Evolutionary conservation across 73 alveolate genomes (phyloP).

Genomic region (Stentor coeruleus): DNA sequence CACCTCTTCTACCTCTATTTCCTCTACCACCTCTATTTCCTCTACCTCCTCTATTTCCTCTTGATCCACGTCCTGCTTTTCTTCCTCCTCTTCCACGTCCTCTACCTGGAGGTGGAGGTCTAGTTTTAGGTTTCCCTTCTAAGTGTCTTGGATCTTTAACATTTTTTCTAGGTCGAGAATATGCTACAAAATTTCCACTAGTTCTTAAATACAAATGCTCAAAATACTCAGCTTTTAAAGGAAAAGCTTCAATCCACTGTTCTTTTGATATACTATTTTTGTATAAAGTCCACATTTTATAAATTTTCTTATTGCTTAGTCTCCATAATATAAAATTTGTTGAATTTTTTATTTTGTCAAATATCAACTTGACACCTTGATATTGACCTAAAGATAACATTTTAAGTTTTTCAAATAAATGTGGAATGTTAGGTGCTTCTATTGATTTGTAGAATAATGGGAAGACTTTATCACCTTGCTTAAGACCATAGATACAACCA

Average conservation of each 20-base stretch:
- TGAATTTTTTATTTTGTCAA: not conserved
- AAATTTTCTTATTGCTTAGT: not conserved
- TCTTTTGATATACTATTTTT: not conserved
- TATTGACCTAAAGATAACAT: constrained; percentile 13
- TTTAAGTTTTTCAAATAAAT: not conserved
- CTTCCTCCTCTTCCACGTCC: too few relatives aligned
- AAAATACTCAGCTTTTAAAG: not conserved
- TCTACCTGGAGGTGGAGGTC: too few relatives aligned
- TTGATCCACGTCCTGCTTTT: too few relatives aligned
- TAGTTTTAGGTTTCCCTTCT: not conserved
- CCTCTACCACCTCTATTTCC: not conserved
- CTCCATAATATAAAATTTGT: not conserved
- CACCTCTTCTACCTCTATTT: not conserved
- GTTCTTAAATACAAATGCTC: not conserved
- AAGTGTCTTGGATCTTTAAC: not conserved
- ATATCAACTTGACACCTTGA: not conserved
- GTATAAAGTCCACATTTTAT: not conserved
- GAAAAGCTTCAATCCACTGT: constrained; percentile 6
- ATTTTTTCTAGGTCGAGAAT: not conserved
- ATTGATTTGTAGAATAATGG: not conserved
- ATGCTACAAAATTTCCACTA: not conserved
- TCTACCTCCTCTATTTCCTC: too few relatives aligned
- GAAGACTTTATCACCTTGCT: not conserved
- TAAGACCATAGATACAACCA: not conserved
- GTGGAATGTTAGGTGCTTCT: not conserved